These are phyloP conservation scores for Sporothrix variecibatus DNA, from an alignment of 2,329 filamentous ascomycete genomes.

Conservation along the genomic window DNA sequence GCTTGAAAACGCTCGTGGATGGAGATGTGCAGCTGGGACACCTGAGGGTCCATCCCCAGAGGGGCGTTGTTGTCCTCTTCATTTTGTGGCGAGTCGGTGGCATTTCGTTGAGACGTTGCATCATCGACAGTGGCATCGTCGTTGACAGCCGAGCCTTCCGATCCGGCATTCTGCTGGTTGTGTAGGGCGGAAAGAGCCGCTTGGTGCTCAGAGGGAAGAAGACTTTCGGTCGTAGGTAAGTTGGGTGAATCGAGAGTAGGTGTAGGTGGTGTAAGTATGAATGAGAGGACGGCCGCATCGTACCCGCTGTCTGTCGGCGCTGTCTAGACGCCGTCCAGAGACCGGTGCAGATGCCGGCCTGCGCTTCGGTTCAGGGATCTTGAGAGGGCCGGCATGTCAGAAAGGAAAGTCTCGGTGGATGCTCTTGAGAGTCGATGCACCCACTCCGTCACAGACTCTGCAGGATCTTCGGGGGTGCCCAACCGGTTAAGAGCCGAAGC, in stretches of 20 bases:
- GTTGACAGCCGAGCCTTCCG: too few species aligned
- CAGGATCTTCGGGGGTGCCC: neutral
- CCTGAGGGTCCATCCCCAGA: neutral
- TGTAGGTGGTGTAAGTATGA: neutral
- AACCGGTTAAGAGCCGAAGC: neutral
- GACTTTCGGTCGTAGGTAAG: neutral
- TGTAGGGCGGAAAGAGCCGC: neutral
- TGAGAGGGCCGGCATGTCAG: neutral
- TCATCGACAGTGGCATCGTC: neutral
- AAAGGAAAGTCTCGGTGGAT: neutral
- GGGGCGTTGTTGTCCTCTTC: neutral
- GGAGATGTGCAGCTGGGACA: slow-evolving; percentile 13
- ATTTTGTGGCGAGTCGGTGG: neutral
- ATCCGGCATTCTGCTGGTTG: neutral
- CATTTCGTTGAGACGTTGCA: neutral
- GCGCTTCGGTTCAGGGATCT: neutral
- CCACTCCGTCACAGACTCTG: slow-evolving; percentile 1
- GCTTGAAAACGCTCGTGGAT: slow-evolving; percentile 19
- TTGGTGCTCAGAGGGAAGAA: neutral
- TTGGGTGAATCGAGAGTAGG: neutral
- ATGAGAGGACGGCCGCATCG: neutral
- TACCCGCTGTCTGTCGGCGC: slow-evolving; percentile 2
- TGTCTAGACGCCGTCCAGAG: slow-evolving; percentile 13
- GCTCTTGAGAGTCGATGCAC: slow-evolving; percentile 11
- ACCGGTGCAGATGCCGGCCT: neutral